These are phyloP conservation scores for Candida oleophila DNA, from an alignment of 805 yeast species.

Conservation along the genomic window DNA sequence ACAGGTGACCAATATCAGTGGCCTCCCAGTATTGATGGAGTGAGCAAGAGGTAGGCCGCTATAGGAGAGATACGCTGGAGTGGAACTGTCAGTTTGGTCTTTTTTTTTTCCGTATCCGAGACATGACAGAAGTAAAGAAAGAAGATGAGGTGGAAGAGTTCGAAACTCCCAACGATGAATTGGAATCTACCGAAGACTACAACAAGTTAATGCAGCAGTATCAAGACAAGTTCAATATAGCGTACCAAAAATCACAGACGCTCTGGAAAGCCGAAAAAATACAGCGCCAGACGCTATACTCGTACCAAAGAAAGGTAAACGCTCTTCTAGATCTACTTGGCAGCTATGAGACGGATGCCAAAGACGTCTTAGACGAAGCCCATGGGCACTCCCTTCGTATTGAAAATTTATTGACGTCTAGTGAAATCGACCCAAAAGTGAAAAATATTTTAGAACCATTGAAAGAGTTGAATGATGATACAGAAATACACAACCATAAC, in stretches of 20 bases:
- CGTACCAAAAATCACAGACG: conserved; percentile 20
- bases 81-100: too few species aligned
- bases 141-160: neutral
- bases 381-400: conserved; percentile 17
- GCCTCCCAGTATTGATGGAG: too few species aligned
- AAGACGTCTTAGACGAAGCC: neutral
- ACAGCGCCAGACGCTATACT: conserved; percentile 33
- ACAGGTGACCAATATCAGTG: too few species aligned
- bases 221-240: conserved; percentile 23
- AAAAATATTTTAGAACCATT: conserved; percentile 16
- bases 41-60: too few species aligned
- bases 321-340: conserved; percentile 33
- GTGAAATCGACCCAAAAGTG: conserved; percentile 20
- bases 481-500: conserved; percentile 15
- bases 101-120: neutral
- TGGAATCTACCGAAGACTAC: conserved; percentile 16
- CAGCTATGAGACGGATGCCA: conserved; percentile 13
- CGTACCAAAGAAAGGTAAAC: conserved; percentile 35
- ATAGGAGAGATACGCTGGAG: too few species aligned
- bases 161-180: too few species aligned
- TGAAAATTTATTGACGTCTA: conserved; percentile 16
- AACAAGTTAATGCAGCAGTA: conserved; percentile 25
- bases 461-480: conserved; percentile 9
- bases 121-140: neutral
- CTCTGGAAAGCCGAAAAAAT: conserved; percentile 31